Percentiles rank a stretch among this genome's conserved stretches.
Conservation (phyloP, 306 rosid species). For the Neltuma alba region DNA sequence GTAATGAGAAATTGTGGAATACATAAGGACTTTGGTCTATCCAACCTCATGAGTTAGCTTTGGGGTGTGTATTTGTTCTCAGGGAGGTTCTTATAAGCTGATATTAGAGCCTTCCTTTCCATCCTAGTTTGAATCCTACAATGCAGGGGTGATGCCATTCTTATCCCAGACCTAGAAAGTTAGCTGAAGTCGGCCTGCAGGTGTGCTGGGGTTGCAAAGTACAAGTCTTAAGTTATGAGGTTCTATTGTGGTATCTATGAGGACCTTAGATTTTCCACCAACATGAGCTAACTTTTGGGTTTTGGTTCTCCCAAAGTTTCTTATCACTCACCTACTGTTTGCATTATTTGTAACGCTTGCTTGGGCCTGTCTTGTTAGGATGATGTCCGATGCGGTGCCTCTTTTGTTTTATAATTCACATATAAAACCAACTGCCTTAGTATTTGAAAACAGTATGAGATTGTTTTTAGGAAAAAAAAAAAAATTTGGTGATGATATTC, state of each 20-base stretch:
- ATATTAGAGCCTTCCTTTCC: background rate
- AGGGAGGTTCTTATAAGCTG: background rate
- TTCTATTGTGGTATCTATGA: background rate
- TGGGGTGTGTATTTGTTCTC: background rate
- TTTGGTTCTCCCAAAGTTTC: background rate
- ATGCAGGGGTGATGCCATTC: background rate
- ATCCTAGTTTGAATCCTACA: background rate
- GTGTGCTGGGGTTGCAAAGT: background rate
- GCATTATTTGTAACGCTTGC: background rate
- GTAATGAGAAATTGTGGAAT: background rate
- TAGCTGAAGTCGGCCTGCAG: background rate
- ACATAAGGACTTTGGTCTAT: background rate
- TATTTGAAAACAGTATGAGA: too few relatives aligned
- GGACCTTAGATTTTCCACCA: background rate
- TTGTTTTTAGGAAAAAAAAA: background rate
- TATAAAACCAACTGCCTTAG: too few relatives aligned
- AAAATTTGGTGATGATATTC: background rate
- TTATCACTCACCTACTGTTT: background rate
- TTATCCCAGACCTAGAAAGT: background rate
- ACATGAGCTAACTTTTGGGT: background rate
- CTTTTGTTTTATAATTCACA: too few relatives aligned
- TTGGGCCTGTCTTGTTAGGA: background rate
- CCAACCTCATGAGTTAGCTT: background rate
- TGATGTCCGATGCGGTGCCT: background rate
- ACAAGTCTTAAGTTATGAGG: background rate